Percentiles rank a stretch among this genome's conserved stretches.
Evolutionary conservation across 805 yeast genomes (phyloP).

Genomic region (Jamesozyma hellenica): DNA sequence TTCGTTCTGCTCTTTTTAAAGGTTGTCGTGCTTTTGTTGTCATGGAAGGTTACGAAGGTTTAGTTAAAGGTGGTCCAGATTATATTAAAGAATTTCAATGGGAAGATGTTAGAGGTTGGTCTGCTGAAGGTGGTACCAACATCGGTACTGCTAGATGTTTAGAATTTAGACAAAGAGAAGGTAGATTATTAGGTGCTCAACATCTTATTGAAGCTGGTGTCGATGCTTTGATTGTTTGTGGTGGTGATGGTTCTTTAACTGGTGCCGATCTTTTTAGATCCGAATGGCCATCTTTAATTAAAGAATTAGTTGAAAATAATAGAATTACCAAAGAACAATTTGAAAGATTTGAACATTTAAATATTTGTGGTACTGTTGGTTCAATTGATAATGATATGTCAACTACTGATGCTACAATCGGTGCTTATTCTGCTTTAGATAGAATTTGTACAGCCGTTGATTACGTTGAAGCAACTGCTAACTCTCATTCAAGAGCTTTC

Average conservation of each 20-base stretch:
- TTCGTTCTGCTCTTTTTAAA: constrained; percentile 52
- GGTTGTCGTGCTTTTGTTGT: constrained; percentile 61
- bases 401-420: constrained; percentile 75
- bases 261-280: constrained; percentile 70
- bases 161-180: constrained; percentile 57
- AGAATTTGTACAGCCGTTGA: constrained; percentile 65
- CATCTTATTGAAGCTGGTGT: constrained; percentile 63
- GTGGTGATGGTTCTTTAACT: constrained; percentile 77
- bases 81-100: constrained; percentile 53
- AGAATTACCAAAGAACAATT: constrained; percentile 39
- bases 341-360: constrained; percentile 44
- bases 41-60: constrained; percentile 67
- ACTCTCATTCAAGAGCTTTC: constrained; percentile 73
- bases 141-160: constrained; percentile 71
- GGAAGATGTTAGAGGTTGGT: constrained; percentile 66
- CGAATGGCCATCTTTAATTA: constrained; percentile 67
- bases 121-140: constrained; percentile 62
- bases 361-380: constrained; percentile 68
- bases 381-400: constrained; percentile 82
- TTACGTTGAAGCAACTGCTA: constrained; percentile 76
- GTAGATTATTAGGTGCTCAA: constrained; percentile 52
- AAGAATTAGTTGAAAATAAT: constrained; percentile 43
- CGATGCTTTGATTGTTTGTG: constrained; percentile 70
- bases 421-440: constrained; percentile 69
- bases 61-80: constrained; percentile 51